Base-by-base conservation (phyloP, 768 basidiomycete genomes). In the Tricholoma furcatifolium region DNA sequence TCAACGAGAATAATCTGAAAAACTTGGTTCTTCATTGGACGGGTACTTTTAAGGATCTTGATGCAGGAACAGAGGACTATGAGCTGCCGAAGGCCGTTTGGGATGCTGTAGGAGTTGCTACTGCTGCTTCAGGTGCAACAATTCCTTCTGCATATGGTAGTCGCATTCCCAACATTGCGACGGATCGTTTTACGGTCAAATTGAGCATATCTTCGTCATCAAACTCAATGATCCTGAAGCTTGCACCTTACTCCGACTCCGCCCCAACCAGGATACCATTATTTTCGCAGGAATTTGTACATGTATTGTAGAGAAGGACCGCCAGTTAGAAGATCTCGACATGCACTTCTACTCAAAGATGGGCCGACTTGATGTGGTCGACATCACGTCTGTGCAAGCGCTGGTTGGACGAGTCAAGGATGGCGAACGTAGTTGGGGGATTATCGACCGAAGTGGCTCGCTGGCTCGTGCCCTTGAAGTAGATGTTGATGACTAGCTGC, bases 1-100 rank as follows among this genome's bases (percentile, higher is more conserved):
- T n/a, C n/a, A n/a, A n/a, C n/a, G 74, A 77, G 53, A 78, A 78
- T 49, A 40, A 74, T 2, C 45, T n/a, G n/a, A n/a, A n/a, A n/a
- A n/a, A n/a, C n/a, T n/a, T 79, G 4, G 56, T 78, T 14, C 30
- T 54, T 1, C 60, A 73, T 1, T 78, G 74, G 73, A 73, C 66
- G 0, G 74, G 74, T 0, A 50, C 62, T 2, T 78, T 67, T 61
- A 77, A 77, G 48, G 69, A 59, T 0, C 56, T 73, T 1, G 68
- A 74, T 36, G 35, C 57, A 3, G 69, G 69, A 0, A 31, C 9
- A 4, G 70, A 62, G 2, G 50, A 60, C 3, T 74, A 73, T 39
- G n/a, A n/a, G n/a, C n/a, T n/a, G n/a, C n/a, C n/a, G n/a, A n/a
- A n/a, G n/a, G n/a, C n/a, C n/a, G n/a, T n/a, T n/a, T n/a, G n/a